Percentiles rank a stretch among this genome's conserved stretches.
These are phyloP conservation scores for Aristolochia fimbriata DNA, from an alignment of 164 flowering plant species.

Conservation along the genomic window DNA sequence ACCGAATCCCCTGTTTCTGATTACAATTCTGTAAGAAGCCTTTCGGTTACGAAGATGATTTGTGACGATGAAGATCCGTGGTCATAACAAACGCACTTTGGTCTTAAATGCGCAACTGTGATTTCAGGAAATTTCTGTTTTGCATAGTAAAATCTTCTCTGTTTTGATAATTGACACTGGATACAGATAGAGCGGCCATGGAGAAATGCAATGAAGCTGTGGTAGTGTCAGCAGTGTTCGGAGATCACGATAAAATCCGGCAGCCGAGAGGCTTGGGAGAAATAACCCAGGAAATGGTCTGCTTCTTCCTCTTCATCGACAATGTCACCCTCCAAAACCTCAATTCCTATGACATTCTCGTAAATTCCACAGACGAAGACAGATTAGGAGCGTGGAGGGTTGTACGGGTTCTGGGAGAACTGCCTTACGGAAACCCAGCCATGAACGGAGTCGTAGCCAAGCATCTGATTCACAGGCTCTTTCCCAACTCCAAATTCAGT, in stretches of 20 bases:
- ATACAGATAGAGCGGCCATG: conserved; percentile 64
- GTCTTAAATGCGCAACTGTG: too few species aligned
- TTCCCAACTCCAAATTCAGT: conserved; percentile 74
- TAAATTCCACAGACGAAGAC: not conserved
- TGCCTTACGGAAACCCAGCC: conserved; percentile 5
- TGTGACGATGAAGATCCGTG: too few species aligned
- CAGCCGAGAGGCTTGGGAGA: conserved; percentile 78
- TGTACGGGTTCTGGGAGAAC: not conserved
- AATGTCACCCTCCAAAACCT: conserved; percentile 48
- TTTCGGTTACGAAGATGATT: too few species aligned
- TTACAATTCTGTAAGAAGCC: too few species aligned
- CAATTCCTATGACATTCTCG: conserved; percentile 35
- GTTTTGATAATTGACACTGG: too few species aligned
- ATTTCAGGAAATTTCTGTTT: too few species aligned
- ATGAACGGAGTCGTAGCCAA: conserved; percentile 52
- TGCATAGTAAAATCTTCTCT: too few species aligned
- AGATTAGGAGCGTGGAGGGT: not conserved
- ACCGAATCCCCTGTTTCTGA: too few species aligned
- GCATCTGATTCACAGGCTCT: conserved; percentile 71
- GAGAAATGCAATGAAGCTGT: conserved; percentile 62
- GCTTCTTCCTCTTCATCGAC: conserved; percentile 89
- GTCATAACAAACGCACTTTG: too few species aligned
- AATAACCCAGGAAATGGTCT: conserved; percentile 45
- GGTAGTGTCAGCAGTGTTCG: conserved; percentile 79
- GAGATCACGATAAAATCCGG: conserved; percentile 84